phyloP scores from a whole-genome alignment of 768 basidiomycete genomes.

The Serendipita sp. region DNA sequence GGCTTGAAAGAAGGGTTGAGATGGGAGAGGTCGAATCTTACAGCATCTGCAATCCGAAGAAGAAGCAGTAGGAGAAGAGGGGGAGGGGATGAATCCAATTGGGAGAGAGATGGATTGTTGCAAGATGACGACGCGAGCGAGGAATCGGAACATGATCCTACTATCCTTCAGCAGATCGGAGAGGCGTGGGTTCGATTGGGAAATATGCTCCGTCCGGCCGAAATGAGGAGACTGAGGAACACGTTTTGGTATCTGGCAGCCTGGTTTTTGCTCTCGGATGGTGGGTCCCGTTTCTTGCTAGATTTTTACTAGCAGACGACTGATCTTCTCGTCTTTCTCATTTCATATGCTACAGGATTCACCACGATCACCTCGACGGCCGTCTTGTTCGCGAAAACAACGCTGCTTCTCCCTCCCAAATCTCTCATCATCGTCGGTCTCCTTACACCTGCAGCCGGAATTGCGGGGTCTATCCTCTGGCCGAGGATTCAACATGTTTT shows the following conservation, averaged over 20 bases:
- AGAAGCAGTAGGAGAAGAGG: too few species aligned
- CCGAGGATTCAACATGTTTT: conserved; percentile 52
- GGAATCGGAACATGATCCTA: conserved; percentile 23
- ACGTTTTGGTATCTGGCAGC: conserved; percentile 84
- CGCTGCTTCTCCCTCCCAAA: conserved; percentile 62
- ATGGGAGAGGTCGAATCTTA: conserved; percentile 1
- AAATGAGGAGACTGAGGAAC: conserved; percentile 58
- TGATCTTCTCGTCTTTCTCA: not conserved
- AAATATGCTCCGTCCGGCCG: conserved; percentile 52
- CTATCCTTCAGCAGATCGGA: conserved; percentile 32
- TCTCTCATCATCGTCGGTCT: conserved; percentile 67
- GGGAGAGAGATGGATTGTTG: too few species aligned
- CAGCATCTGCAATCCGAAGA: conserved; percentile 3
- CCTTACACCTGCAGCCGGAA: conserved; percentile 61
- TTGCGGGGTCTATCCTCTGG: conserved; percentile 70
- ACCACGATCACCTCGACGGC: conserved; percentile 87
- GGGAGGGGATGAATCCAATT: too few species aligned
- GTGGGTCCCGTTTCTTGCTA: conserved; percentile 24
- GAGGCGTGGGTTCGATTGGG: conserved; percentile 64
- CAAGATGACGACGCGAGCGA: conserved; percentile 9
- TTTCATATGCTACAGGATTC: conserved; percentile 37
- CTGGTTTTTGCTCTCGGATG: conserved; percentile 90
- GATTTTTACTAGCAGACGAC: not conserved
- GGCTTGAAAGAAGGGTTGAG: conserved; percentile 6
- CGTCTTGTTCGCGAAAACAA: conserved; percentile 81